phyloP scores from a whole-genome alignment of 129 eudicot genomes.

The Silybum marianum region DNA sequence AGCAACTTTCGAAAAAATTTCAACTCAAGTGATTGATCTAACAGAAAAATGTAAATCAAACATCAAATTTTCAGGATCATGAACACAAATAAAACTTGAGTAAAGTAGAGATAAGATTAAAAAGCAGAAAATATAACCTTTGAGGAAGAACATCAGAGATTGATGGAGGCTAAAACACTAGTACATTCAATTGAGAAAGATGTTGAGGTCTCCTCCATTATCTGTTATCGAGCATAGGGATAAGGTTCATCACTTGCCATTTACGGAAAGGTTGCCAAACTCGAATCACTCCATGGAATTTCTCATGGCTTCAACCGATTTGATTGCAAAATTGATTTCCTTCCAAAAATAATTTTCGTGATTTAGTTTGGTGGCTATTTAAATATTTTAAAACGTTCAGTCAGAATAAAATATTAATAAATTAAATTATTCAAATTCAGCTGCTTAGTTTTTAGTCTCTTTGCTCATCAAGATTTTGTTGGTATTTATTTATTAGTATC shows the following conservation, averaged over 20 bases:
- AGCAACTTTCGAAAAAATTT: not conserved
- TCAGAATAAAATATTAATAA: not conserved
- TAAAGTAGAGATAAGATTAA: not conserved
- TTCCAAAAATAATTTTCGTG: not conserved
- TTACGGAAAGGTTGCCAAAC: not conserved
- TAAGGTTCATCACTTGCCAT: constrained; percentile 15
- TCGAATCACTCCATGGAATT: constrained; percentile 1
- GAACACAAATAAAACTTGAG: not conserved
- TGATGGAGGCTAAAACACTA: constrained; percentile 4
- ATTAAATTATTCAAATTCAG: not conserved
- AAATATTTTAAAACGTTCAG: not conserved
- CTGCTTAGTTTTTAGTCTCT: not conserved
- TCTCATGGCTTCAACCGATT: not conserved
- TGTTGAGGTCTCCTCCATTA: not conserved
- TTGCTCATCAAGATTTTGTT: not conserved
- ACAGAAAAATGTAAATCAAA: not conserved
- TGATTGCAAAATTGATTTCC: not conserved
- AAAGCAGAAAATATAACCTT: constrained; percentile 15
- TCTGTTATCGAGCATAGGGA: not conserved
- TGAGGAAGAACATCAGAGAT: constrained; percentile 22
- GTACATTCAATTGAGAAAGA: constrained; percentile 11
- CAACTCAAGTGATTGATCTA: constrained; percentile 3
- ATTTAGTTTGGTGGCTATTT: not conserved
- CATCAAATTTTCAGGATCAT: not conserved
- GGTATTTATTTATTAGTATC: not conserved